Conservation (phyloP, 2,329 filamentous ascomycete species). For the Xylaria sp. region DNA sequence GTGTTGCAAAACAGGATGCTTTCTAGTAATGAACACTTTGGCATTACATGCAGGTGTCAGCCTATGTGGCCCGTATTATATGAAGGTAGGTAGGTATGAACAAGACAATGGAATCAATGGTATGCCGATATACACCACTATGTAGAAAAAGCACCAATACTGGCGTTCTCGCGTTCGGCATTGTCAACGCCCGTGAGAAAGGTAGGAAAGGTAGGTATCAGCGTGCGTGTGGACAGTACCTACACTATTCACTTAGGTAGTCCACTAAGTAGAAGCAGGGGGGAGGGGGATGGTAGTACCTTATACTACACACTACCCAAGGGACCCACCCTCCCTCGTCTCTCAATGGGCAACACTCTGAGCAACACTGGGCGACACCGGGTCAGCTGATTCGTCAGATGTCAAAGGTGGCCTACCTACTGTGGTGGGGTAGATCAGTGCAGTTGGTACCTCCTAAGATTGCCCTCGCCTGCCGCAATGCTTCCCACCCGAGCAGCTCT, state of each 20-base stretch:
- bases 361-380: conserved; percentile 17
- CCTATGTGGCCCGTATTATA: too few species aligned
- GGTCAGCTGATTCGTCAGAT: conserved; percentile 39
- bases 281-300: background rate
- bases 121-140: too few species aligned
- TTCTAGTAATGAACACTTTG: too few species aligned
- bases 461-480: background rate
- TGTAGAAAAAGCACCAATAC: too few species aligned
- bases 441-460: conserved; percentile 13
- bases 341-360: conserved; percentile 23
- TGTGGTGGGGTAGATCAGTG: conserved; percentile 25
- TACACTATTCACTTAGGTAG: too few species aligned
- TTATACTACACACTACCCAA: conserved; percentile 1
- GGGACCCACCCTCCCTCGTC: conserved; percentile 20
- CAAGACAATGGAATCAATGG: too few species aligned
- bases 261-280: conserved; percentile 3
- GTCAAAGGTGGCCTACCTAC: conserved; percentile 15
- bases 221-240: background rate
- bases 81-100: too few species aligned
- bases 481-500: background rate
- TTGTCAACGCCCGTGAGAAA: too few species aligned
- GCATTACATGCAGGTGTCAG: too few species aligned
- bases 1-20: too few species aligned
- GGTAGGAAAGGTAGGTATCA: too few species aligned
- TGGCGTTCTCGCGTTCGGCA: too few species aligned